A percentile compares a stretch with the other conserved stretches of the same genome.
Conservation (phyloP, 2,329 filamentous ascomycete species). For the Pyrenochaeta sp. region DNA sequence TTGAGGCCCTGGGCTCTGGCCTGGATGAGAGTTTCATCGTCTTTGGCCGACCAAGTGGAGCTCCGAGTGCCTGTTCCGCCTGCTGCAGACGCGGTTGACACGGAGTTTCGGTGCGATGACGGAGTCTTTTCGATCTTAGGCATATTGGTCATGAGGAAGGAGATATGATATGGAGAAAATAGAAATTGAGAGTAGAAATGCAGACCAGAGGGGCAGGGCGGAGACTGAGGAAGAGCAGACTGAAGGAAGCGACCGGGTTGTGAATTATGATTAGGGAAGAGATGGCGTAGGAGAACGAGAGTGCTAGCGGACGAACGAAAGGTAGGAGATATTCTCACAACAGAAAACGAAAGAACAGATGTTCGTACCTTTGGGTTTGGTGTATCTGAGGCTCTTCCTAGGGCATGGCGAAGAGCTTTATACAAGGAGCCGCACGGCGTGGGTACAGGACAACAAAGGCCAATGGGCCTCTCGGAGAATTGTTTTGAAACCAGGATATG, state of each 20-base stretch:
- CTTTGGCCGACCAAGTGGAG: conserved; percentile 72
- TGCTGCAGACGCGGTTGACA: conserved; percentile 43
- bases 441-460: conserved; percentile 36
- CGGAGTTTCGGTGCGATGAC: conserved; percentile 38
- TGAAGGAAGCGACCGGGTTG: conserved; percentile 35
- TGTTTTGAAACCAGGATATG: conserved; percentile 49
- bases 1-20: conserved; percentile 80
- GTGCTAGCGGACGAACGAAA: conserved; percentile 39
- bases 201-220: conserved; percentile 21
- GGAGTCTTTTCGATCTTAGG: conserved; percentile 53
- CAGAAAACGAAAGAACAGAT: conserved; percentile 44
- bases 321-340: conserved; percentile 42
- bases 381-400: conserved; percentile 33
- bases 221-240: conserved; percentile 25
- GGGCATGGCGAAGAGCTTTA: conserved; percentile 39
- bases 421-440: conserved; percentile 39
- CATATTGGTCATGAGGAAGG: conserved; percentile 50
- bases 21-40: conserved; percentile 76
- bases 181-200: conserved; percentile 13
- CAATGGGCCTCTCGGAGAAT: conserved; percentile 46
- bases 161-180: conserved; percentile 22
- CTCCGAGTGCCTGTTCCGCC: conserved; percentile 44
- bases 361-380: conserved; percentile 36
- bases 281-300: conserved; percentile 38
- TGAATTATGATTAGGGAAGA: conserved; percentile 44